Percentiles rank a stretch among this genome's conserved stretches.
Conservation (phyloP, 2,329 filamentous ascomycete species). For the Nothopassalora personata region DNA sequence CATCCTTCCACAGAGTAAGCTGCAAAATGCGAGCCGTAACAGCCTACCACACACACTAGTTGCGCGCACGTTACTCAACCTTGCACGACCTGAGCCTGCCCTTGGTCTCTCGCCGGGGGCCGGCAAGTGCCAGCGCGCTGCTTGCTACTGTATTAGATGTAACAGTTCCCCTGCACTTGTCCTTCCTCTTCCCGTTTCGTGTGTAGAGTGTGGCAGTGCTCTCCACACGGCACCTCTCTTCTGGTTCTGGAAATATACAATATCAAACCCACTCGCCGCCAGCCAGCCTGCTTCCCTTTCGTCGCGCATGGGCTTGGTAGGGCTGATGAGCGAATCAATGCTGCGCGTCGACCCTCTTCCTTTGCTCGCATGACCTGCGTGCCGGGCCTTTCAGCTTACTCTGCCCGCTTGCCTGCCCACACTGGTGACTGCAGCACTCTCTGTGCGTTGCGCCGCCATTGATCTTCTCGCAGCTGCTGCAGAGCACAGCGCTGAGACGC, state of each 20-base stretch:
- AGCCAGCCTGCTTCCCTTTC: slow-evolving; percentile 9
- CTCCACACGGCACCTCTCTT: neutral
- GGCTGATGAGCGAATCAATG: slow-evolving; percentile 19
- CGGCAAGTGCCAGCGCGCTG: neutral
- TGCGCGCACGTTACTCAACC: neutral
- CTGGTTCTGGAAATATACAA: neutral
- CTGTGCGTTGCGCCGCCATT: slow-evolving; percentile 4
- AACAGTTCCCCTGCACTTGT: neutral
- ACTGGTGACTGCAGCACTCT: slow-evolving; percentile 4
- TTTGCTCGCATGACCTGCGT: slow-evolving; percentile 17
- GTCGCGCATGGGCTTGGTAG: slow-evolving; percentile 16
- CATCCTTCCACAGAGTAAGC: neutral
- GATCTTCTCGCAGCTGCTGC: slow-evolving; percentile 6
- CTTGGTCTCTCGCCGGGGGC: neutral
- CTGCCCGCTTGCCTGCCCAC: slow-evolving; percentile 2
- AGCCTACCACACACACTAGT: neutral
- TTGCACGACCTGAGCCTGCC: neutral
- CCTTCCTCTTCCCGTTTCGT: neutral
- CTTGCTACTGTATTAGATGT: neutral
- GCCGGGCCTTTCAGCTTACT: slow-evolving; percentile 10
- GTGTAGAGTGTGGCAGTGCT: slow-evolving; percentile 1
- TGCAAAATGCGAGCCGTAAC: neutral
- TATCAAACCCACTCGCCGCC: neutral
- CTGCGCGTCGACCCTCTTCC: slow-evolving; percentile 5
- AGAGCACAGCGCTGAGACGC: slow-evolving; percentile 5